These are phyloP conservation scores for Stemphylium beticola DNA, from an alignment of 2,329 filamentous ascomycete species.

Conservation along the genomic window DNA sequence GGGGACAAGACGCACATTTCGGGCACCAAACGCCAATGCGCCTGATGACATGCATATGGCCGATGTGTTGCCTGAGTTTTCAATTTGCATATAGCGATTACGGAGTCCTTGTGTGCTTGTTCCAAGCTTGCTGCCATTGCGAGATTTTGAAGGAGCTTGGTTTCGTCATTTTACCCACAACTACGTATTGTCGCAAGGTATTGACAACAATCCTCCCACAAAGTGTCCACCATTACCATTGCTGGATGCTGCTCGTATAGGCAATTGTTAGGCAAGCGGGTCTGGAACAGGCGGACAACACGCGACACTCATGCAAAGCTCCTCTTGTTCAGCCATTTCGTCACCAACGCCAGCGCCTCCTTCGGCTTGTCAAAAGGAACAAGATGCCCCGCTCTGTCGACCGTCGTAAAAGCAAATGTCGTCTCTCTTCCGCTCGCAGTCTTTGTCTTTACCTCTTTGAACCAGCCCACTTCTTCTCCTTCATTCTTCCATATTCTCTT, in stretches of 20 bases:
- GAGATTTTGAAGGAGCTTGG: conserved; percentile 7
- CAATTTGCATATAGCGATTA: conserved; percentile 6
- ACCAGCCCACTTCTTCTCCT: conserved; percentile 40
- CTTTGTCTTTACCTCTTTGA: conserved; percentile 42
- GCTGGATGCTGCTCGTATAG: not conserved
- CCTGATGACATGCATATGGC: conserved; percentile 18
- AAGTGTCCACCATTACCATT: not conserved
- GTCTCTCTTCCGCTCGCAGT: conserved; percentile 36
- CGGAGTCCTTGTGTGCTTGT: not conserved
- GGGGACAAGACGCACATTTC: conserved; percentile 29
- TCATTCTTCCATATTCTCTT: conserved; percentile 35
- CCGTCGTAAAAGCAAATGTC: conserved; percentile 44
- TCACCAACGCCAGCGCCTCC: conserved; percentile 39
- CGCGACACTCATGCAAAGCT: conserved; percentile 33
- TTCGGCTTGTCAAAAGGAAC: conserved; percentile 46
- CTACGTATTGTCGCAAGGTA: not conserved
- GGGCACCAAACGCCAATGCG: conserved; percentile 17
- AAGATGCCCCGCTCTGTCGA: conserved; percentile 53
- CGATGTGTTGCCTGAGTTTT: conserved; percentile 5
- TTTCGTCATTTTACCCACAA: conserved; percentile 4
- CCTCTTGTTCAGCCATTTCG: conserved; percentile 38
- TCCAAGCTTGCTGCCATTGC: not conserved
- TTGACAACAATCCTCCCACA: not conserved
- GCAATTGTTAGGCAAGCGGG: not conserved
- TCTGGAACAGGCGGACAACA: not conserved